Percentiles rank a stretch among this genome's conserved stretches.
Conservation (phyloP, 106 monocot genomes). For the Ottelia alismoides region DNA sequence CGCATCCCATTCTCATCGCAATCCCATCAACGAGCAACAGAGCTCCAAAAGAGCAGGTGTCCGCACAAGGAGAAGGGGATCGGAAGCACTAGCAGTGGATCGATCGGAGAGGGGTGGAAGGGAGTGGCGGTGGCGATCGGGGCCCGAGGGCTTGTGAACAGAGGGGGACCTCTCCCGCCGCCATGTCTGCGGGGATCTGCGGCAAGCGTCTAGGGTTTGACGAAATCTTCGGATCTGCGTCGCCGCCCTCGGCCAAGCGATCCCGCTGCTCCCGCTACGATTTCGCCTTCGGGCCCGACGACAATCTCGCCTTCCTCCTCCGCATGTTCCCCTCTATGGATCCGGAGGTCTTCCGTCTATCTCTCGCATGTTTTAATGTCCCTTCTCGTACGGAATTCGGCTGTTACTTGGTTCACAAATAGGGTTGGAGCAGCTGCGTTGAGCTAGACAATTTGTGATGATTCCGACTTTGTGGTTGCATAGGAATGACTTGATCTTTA, state of each 20-base stretch:
- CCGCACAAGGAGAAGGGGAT: too few relatives aligned
- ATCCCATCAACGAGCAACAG: too few relatives aligned
- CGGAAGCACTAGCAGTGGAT: not conserved
- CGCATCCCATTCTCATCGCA: too few relatives aligned
- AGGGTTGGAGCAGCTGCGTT: too few relatives aligned
- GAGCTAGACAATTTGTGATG: too few relatives aligned
- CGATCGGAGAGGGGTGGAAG: not conserved
- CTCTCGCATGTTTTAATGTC: too few relatives aligned
- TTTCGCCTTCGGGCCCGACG: constrained; percentile 28
- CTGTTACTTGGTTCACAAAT: too few relatives aligned
- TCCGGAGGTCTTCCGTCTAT: constrained; percentile 11
- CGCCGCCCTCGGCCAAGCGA: constrained; percentile 35
- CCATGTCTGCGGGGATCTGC: constrained; percentile 85
- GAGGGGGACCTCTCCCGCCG: constrained; percentile 3
- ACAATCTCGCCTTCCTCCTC: constrained; percentile 2
- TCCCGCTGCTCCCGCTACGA: constrained; percentile 33
- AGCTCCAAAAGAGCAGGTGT: too few relatives aligned
- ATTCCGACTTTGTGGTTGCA: not conserved
- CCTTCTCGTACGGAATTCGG: too few relatives aligned
- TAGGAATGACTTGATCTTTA: not conserved
- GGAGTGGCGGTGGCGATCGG: not conserved
- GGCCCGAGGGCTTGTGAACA: not conserved
- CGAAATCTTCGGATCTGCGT: constrained; percentile 64
- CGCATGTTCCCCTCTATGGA: constrained; percentile 13
- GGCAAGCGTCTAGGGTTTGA: constrained; percentile 75